Evolutionary conservation across 352 stramenopile species (phyloP).

Genomic region (Globisporangium barbulae): DNA sequence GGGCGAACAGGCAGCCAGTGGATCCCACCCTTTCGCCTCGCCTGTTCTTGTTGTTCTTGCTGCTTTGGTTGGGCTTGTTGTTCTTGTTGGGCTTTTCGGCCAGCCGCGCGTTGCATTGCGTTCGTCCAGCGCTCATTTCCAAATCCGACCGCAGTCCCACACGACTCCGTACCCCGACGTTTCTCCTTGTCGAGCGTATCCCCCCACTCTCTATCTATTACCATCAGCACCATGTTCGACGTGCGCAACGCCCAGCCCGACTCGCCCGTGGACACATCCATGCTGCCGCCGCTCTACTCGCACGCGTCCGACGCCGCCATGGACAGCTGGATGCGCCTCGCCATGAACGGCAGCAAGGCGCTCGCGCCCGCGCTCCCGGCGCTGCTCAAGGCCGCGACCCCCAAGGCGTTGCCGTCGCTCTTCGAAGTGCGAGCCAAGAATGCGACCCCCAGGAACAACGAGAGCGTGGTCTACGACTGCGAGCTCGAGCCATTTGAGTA

Average conservation of each 20-base stretch:
- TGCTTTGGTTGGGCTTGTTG: neutral
- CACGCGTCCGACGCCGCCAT: slow-evolving; percentile 26
- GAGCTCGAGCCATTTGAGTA: slow-evolving; percentile 76
- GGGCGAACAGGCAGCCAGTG: neutral
- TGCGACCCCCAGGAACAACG: slow-evolving; percentile 4
- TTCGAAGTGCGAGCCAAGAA: slow-evolving; percentile 18
- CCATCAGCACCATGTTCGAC: slow-evolving; percentile 18
- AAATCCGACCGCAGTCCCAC: slow-evolving; percentile 21
- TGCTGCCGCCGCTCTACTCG: slow-evolving; percentile 59
- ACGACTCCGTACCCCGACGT: slow-evolving; percentile 13
- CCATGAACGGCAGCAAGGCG: slow-evolving; percentile 24
- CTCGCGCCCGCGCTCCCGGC: slow-evolving; percentile 16
- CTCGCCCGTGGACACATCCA: slow-evolving; percentile 71
- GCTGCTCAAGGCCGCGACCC: slow-evolving; percentile 9
- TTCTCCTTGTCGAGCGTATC: slow-evolving; percentile 5
- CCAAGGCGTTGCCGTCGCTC: slow-evolving; percentile 22
- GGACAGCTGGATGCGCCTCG: slow-evolving; percentile 19
- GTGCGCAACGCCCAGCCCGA: slow-evolving; percentile 31
- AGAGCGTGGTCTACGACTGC: slow-evolving; percentile 26
- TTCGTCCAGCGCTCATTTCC: slow-evolving; percentile 11
- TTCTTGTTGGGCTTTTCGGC: neutral
- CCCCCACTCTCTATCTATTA: slow-evolving; percentile 5
- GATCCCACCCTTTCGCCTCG: slow-evolving; percentile 3
- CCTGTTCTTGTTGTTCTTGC: neutral
- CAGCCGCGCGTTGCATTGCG: neutral